Evolutionary conservation across 495 filamentous ascomycete genomes (phyloP).

Genomic region (Darksidea phi): DNA sequence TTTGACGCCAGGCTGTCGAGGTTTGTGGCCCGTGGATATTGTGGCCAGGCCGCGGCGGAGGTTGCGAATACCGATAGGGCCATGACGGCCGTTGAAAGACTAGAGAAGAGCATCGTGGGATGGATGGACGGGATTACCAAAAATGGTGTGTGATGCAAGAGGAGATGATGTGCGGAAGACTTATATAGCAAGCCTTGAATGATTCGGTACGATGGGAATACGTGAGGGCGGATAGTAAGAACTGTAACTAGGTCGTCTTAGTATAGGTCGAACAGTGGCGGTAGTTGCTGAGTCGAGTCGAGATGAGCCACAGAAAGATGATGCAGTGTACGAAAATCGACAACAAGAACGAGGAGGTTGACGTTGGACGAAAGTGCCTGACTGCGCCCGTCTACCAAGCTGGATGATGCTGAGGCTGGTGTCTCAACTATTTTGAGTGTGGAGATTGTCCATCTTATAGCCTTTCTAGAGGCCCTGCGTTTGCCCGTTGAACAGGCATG

Average conservation of each 20-base stretch:
- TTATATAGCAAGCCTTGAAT: too few species aligned
- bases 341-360: too few species aligned
- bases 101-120: conserved; percentile 28
- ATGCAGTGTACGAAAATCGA: too few species aligned
- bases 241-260: neutral
- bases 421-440: neutral
- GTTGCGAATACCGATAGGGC: conserved; percentile 16
- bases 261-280: neutral
- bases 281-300: neutral
- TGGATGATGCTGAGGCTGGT: neutral
- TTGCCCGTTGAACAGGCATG: conserved; percentile 20
- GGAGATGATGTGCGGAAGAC: conserved; percentile 2
- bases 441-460: conserved; percentile 16
- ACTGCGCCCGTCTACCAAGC: too few species aligned
- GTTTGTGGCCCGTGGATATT: neutral
- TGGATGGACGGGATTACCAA: neutral
- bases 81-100: conserved; percentile 12
- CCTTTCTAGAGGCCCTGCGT: conserved; percentile 7
- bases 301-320: neutral
- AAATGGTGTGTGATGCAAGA: neutral
- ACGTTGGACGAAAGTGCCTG: too few species aligned
- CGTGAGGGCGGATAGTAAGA: neutral
- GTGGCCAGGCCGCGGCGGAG: conserved; percentile 9
- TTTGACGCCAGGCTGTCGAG: conserved; percentile 1
- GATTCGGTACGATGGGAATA: too few species aligned